These are phyloP conservation scores for Fraxinus sp. DNA, from an alignment of 305 asterid genomes.

Conservation along the genomic window DNA sequence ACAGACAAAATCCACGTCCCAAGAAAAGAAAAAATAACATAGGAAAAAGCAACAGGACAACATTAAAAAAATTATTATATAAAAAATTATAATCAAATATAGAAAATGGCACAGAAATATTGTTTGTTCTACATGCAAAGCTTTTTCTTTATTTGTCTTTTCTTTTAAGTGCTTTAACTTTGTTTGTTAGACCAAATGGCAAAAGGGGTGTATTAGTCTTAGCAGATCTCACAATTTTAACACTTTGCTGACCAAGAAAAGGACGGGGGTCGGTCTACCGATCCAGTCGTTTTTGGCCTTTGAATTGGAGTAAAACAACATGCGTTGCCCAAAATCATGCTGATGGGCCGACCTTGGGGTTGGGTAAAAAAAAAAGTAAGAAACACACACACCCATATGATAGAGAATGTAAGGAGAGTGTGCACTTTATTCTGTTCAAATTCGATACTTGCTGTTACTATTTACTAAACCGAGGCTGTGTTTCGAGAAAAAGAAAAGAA, in stretches of 20 bases:
- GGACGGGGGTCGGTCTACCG: conserved; percentile 40
- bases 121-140: conserved; percentile 40
- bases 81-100: conserved; percentile 13
- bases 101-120: conserved; percentile 13
- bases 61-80: conserved; percentile 26
- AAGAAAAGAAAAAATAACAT: conserved; percentile 34
- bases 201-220: conserved; percentile 40
- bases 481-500: conserved; percentile 37
- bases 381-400: conserved; percentile 28
- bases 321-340: conserved; percentile 36
- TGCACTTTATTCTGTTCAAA: conserved; percentile 77
- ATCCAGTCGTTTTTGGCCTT: conserved; percentile 44
- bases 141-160: conserved; percentile 52
- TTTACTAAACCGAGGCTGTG: conserved; percentile 46
- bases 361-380: conserved; percentile 25
- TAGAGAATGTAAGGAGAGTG: conserved; percentile 13
- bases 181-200: conserved; percentile 54
- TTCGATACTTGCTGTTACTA: conserved; percentile 55
- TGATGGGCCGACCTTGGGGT: conserved; percentile 46
- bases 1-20: conserved; percentile 42
- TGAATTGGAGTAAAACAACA: conserved; percentile 40
- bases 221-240: conserved; percentile 36
- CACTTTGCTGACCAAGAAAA: conserved; percentile 57
- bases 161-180: conserved; percentile 56
- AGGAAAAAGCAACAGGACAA: conserved; percentile 34